These are phyloP conservation scores for Panaeolus cyanescens DNA, from an alignment of 768 basidiomycete genomes.

Conservation along the genomic window DNA sequence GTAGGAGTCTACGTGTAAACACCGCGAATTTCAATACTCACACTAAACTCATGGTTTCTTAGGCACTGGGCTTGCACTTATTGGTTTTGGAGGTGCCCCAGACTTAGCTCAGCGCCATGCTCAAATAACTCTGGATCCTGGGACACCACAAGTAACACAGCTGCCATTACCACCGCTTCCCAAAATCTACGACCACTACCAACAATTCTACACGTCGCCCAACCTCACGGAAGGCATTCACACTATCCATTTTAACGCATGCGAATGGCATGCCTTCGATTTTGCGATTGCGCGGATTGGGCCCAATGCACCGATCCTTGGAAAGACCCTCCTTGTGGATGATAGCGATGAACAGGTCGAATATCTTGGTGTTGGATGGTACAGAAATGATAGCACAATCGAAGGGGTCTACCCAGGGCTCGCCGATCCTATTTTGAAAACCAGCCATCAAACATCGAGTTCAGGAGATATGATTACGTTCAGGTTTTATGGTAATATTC, in stretches of 20 bases:
- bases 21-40: not conserved
- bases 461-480: slow-evolving; percentile 25
- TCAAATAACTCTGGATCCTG: not conserved
- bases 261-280: slow-evolving; percentile 23
- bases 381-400: slow-evolving; percentile 7
- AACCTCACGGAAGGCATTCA: slow-evolving; percentile 24
- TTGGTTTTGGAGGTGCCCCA: slow-evolving; percentile 1
- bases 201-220: slow-evolving; percentile 28
- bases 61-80: slow-evolving; percentile 13
- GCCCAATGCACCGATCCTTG: slow-evolving; percentile 16
- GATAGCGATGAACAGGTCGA: slow-evolving; percentile 17
- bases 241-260: slow-evolving; percentile 18
- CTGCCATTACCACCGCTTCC: not conserved
- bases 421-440: slow-evolving; percentile 25
- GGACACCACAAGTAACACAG: not conserved
- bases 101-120: not conserved
- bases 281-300: slow-evolving; percentile 25
- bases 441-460: slow-evolving; percentile 20
- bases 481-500: slow-evolving; percentile 24
- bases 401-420: slow-evolving; percentile 12
- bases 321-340: slow-evolving; percentile 23
- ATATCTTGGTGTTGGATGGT: slow-evolving; percentile 13
- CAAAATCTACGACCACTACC: slow-evolving; percentile 12
- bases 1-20: not conserved
- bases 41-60: not conserved